Percentiles rank a stretch among this genome's conserved stretches.
phyloP scores from a whole-genome alignment of 345 rosid genomes.

The Euclidium syriacum region DNA sequence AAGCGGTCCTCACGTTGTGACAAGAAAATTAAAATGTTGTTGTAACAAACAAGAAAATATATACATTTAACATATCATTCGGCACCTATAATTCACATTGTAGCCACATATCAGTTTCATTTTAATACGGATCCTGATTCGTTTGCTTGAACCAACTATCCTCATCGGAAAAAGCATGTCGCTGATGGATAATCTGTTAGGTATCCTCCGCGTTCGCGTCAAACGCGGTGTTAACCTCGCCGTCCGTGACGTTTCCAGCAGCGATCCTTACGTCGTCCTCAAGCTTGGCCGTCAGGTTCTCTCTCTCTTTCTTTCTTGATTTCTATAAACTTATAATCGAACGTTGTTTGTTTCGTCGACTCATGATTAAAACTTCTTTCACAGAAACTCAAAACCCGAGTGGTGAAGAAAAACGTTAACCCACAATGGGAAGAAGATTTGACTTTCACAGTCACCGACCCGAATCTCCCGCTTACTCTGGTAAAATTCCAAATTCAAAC shows the following conservation, averaged over 20 bases:
- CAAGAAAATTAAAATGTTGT: background rate
- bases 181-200: conserved; percentile 60
- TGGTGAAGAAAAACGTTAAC: conserved; percentile 70
- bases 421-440: conserved; percentile 92
- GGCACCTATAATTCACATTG: background rate
- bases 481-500: conserved; percentile 29
- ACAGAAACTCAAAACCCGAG: conserved; percentile 83
- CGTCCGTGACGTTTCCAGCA: conserved; percentile 80
- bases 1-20: conserved; percentile 17
- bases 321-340: too few species aligned
- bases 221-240: conserved; percentile 87
- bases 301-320: background rate
- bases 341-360: background rate
- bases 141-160: background rate
- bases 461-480: conserved; percentile 47
- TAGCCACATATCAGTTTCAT: background rate
- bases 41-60: background rate
- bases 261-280: conserved; percentile 90
- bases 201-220: conserved; percentile 65
- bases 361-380: background rate
- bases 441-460: conserved; percentile 71
- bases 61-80: background rate
- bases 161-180: conserved; percentile 10
- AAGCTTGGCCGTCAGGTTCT: conserved; percentile 71
- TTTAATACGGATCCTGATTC: background rate